A percentile compares a stretch with the other conserved stretches of the same genome.
Evolutionary conservation across 106 monocot species (phyloP).

Genomic region (Ottelia alismoides): DNA sequence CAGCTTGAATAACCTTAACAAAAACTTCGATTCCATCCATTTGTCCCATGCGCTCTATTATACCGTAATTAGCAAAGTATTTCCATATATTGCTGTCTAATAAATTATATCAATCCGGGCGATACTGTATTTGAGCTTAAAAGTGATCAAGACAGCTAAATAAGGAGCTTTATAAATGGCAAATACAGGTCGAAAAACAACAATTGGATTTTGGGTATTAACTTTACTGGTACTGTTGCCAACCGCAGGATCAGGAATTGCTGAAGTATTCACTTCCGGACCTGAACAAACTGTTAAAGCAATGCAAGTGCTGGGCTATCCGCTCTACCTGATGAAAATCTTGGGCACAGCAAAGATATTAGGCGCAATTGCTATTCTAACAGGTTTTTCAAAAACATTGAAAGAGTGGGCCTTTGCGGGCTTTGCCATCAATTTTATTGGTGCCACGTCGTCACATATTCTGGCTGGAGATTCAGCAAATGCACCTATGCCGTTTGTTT

Average conservation of each 20-base stretch:
- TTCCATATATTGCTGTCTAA: no score
- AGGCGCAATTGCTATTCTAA: neutral
- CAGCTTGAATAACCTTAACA: no score
- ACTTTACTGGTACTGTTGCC: neutral
- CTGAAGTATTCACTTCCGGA: neutral
- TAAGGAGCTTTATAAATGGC: no score
- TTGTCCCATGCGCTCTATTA: no score
- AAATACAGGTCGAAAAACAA: no score
- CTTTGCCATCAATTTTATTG: neutral
- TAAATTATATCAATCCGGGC: no score
- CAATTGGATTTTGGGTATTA: neutral
- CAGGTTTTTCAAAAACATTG: neutral
- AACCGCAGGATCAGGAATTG: neutral
- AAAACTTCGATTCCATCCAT: no score
- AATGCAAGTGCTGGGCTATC: neutral
- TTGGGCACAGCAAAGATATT: neutral
- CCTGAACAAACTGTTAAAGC: neutral
- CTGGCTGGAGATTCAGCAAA: neutral
- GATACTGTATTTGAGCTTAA: no score
- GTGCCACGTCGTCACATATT: neutral
- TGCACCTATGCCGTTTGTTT: neutral
- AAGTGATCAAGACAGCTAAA: no score
- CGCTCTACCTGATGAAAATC: neutral
- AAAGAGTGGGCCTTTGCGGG: neutral
- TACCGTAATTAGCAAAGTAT: no score